Conservation (phyloP, 225 moss, liverwort and hornwort species). For the Physcomitrium patens region DNA sequence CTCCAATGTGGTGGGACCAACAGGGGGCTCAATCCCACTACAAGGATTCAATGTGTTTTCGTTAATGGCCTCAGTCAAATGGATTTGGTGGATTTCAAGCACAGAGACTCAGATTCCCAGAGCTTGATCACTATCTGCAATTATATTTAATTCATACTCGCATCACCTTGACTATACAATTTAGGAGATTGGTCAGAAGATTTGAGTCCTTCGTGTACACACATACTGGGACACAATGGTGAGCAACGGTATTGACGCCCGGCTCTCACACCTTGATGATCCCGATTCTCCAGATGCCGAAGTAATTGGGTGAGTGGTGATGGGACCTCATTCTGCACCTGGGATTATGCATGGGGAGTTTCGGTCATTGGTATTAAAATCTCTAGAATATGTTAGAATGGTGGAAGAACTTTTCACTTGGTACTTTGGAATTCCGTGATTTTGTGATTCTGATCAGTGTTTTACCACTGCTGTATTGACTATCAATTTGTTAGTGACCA, state of each 20-base stretch:
- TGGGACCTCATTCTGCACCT: slow-evolving; percentile 9
- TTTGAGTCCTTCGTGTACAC: slow-evolving; percentile 17
- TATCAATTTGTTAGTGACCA: no score
- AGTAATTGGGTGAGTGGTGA: slow-evolving; percentile 75
- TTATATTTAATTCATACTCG: slow-evolving; percentile 23
- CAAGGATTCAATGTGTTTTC: not conserved
- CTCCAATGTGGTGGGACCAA: slow-evolving; percentile 2
- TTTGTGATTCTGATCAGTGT: slow-evolving; percentile 11
- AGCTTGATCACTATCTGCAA: slow-evolving; percentile 22
- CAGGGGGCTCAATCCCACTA: not conserved
- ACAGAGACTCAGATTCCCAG: not conserved
- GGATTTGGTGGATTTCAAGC: slow-evolving; percentile 5
- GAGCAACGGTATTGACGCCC: slow-evolving; percentile 66
- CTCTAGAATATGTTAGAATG: not conserved
- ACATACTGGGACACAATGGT: slow-evolving; percentile 40
- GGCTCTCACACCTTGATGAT: slow-evolving; percentile 85
- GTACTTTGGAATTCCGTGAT: not conserved
- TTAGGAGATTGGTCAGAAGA: slow-evolving; percentile 8
- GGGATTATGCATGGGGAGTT: slow-evolving; percentile 1
- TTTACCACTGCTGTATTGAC: not conserved
- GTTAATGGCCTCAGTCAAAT: not conserved
- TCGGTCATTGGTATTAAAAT: slow-evolving; percentile 10
- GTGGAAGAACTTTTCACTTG: not conserved
- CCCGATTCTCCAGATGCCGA: slow-evolving; percentile 89
- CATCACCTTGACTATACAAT: slow-evolving; percentile 12